Base-by-base conservation (phyloP, 1,139 yeast genomes). In the Lodderomyces elongisporus region DNA sequence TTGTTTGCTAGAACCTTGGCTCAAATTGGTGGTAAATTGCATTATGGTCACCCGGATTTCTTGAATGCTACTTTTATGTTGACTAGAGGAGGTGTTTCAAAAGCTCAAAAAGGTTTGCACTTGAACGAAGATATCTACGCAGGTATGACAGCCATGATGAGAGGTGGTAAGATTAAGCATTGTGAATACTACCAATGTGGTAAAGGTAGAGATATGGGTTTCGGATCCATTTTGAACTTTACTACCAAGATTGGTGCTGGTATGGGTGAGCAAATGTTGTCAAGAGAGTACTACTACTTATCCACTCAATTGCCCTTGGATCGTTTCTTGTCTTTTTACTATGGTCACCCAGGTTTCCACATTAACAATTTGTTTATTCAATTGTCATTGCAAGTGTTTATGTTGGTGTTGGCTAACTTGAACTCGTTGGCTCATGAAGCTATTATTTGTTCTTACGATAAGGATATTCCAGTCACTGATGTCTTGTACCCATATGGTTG, bases 241-340 rank as follows among this genome's bases (percentile, higher is more conserved):
- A 91, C 97, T 24, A 91, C 98, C 41, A 91, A 91, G 75, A 91
- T 91, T 79, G 98, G 98, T 74, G 95, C 97, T 54, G 98, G 98
- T 84, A 91, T 91, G 98, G 98, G 98, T 68, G 98, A 91, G 67
- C 98, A 91, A 67, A 89, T 91, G 93, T 73, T 91, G 57, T 88
- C 96, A 38, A 85, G 98, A 71, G 98, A 91, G 66, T 91, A 91
- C 70, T 91, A 89, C 67, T 91, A 91, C 64, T 72, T 91, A 60
- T 96, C 97, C 51, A 91, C 98, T 42, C 98, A 91, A 65, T 77
- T 91, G 52, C 98, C 97, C 38, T 71, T 91, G 50, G 98, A 91
- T 62, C 84, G 98, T 63, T 91, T 91, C 81, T 74, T 91, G 57
- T 87, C 97, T 13, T 91, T 91, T 77, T 91, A 85, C 74, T 91